phyloP scores from a whole-genome alignment of 2,329 filamentous ascomycete species.

The Xylaria sp. region DNA sequence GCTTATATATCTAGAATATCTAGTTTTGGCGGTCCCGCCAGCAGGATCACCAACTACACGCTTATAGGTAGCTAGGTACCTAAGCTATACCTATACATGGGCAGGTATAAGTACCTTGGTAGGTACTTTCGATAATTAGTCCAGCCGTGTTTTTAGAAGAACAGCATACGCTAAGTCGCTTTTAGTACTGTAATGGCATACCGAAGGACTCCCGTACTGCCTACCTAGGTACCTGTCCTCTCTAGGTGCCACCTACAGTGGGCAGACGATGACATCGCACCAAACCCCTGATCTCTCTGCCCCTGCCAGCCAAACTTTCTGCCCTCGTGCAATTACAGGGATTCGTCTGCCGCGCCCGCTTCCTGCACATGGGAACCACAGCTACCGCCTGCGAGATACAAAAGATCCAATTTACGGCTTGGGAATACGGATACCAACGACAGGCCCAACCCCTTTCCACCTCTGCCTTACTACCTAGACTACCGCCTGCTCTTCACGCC shows the following conservation, averaged over 20 bases:
- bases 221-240: not conserved
- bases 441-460: not conserved
- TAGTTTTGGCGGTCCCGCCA: no score
- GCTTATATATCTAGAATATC: no score
- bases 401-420: constrained; percentile 2
- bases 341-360: constrained; percentile 9
- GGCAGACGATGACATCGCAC: constrained; percentile 15
- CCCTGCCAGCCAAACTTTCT: not conserved
- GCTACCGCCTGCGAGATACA: not conserved
- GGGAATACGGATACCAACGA: not conserved
- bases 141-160: not conserved
- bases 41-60: no score
- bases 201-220: no score
- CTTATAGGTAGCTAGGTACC: not conserved
- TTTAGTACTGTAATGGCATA: no score
- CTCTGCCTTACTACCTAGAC: not conserved
- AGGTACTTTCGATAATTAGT: not conserved
- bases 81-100: not conserved
- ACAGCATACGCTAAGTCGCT: not conserved
- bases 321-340: constrained; percentile 9
- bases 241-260: not conserved
- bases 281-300: not conserved
- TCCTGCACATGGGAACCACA: not conserved
- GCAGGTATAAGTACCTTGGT: no score
- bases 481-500: not conserved